Conservation (phyloP, 2,329 filamentous ascomycete genomes). For the Fusarium tjaetaba region DNA sequence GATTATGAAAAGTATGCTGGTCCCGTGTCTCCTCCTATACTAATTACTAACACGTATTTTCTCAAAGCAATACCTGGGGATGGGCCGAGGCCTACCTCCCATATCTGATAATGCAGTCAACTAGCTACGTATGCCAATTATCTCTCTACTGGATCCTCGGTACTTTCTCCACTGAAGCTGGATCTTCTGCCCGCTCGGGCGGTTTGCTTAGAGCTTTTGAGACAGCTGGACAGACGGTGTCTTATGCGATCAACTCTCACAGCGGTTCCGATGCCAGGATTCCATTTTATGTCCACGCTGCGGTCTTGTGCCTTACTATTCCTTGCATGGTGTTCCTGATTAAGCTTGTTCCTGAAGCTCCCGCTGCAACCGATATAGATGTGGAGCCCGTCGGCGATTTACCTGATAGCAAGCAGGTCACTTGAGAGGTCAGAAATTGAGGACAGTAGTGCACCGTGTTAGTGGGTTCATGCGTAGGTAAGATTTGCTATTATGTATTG, state of each 20-base stretch:
- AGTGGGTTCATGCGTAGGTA: accelerated
- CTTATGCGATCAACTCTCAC: background rate
- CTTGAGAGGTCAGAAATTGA: background rate
- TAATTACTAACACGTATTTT: accelerated
- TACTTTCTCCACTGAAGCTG: background rate
- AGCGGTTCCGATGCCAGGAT: background rate
- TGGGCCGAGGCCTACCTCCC: background rate
- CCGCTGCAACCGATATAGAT: background rate
- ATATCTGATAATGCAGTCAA: background rate
- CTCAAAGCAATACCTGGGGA: background rate
- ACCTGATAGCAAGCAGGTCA: background rate
- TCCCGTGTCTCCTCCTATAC: too few species aligned
- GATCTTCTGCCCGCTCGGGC: background rate
- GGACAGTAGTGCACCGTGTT: background rate
- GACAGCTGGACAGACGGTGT: background rate
- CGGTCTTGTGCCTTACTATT: background rate
- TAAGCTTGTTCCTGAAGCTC: background rate
- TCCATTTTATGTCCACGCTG: background rate
- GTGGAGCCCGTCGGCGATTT: background rate
- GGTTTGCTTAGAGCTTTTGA: background rate
- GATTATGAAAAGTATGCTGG: background rate
- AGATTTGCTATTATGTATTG: accelerated
- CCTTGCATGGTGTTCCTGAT: background rate
- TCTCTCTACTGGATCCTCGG: background rate
- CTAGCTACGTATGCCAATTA: background rate